Evolutionary conservation across 192 early-diverging fungal species (phyloP).

Genomic region (Podila verticillata): DNA sequence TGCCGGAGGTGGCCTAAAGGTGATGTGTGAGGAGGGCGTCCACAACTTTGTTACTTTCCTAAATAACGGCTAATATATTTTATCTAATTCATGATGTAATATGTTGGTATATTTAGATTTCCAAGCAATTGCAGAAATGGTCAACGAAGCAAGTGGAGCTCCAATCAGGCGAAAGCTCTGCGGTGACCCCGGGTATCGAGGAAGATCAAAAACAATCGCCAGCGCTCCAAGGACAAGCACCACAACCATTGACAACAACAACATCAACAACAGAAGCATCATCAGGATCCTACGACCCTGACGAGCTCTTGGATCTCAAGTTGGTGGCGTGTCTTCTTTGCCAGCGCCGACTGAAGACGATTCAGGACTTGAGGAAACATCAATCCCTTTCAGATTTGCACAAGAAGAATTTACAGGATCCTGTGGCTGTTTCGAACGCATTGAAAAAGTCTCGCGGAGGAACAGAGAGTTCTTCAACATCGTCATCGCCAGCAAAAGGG

Average conservation of each 20-base stretch:
- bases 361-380: conserved; percentile 62
- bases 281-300: conserved; percentile 18
- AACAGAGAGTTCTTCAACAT: background rate
- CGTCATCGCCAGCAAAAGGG: background rate
- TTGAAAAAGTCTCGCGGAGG: conserved; percentile 24
- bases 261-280: background rate
- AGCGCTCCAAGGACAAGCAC: background rate
- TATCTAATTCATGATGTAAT: background rate
- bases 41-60: no score
- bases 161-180: conserved; percentile 3
- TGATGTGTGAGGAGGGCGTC: no score
- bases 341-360: conserved; percentile 64
- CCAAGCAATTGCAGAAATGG: conserved; percentile 44
- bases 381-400: conserved; percentile 66
- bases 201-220: background rate
- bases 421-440: conserved; percentile 13
- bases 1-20: conserved; percentile 44
- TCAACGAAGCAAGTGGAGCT: conserved; percentile 38
- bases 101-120: conserved; percentile 12
- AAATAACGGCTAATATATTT: no score
- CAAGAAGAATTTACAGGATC: conserved; percentile 55
- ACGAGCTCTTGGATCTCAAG: conserved; percentile 50
- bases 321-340: conserved; percentile 68
- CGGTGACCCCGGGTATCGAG: background rate
- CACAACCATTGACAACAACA: background rate